phyloP scores from a whole-genome alignment of 108 stramenopile genomes.

The Bacterosira constricta region DNA sequence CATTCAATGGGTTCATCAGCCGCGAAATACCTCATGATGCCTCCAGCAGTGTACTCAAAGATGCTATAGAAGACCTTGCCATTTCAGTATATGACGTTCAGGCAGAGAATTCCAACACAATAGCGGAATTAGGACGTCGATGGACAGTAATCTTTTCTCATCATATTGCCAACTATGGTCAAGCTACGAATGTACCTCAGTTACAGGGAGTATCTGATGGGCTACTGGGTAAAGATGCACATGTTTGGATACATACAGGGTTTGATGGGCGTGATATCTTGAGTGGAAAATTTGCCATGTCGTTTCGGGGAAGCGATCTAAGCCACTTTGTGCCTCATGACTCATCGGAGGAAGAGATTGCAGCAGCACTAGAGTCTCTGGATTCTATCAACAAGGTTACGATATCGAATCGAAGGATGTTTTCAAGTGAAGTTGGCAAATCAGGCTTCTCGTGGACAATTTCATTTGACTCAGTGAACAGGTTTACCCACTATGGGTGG shows the following conservation, averaged over 20 bases:
- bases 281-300: slow-evolving; percentile 53
- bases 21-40: slow-evolving; percentile 39
- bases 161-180: slow-evolving; percentile 31
- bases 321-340: slow-evolving; percentile 41
- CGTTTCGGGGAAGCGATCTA: slow-evolving; percentile 37
- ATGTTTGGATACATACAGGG: slow-evolving; percentile 39
- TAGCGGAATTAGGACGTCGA: slow-evolving; percentile 56
- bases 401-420: slow-evolving; percentile 21
- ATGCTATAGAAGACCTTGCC: slow-evolving; percentile 54
- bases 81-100: slow-evolving; percentile 40
- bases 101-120: slow-evolving; percentile 33
- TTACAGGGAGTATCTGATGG: slow-evolving; percentile 22
- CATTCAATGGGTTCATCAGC: slow-evolving; percentile 22
- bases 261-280: slow-evolving; percentile 48
- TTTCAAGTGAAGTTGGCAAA: slow-evolving; percentile 19
- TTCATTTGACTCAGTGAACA: slow-evolving; percentile 53
- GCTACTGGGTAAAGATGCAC: slow-evolving; percentile 32
- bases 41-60: slow-evolving; percentile 26
- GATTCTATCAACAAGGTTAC: slow-evolving; percentile 54
- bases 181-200: slow-evolving; percentile 40
- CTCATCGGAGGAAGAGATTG: slow-evolving; percentile 41
- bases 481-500: slow-evolving; percentile 52
- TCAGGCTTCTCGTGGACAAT: slow-evolving; percentile 51
- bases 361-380: slow-evolving; percentile 45
- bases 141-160: slow-evolving; percentile 57